Base-by-base conservation (phyloP, 1,284 basidiomycete genomes). In the Sphaerobolus stellatus region DNA sequence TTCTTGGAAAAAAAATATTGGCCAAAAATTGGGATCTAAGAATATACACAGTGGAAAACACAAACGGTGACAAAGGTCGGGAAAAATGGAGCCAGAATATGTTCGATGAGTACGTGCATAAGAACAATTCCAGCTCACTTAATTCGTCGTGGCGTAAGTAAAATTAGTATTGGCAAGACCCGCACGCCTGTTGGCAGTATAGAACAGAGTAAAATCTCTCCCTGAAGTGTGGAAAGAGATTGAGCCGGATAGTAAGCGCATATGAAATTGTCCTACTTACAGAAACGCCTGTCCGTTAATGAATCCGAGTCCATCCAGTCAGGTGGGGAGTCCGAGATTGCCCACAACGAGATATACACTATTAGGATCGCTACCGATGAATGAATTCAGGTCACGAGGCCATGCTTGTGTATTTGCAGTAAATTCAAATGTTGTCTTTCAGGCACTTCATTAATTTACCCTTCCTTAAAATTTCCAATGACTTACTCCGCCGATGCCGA, bases 111-210 rank as follows among this genome's bases (percentile, higher is more conserved):
- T n/a, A n/a, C n/a, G n/a, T n/a, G n/a, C n/a, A n/a, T n/a, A n/a
- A n/a, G n/a, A n/a, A n/a, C n/a, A n/a, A n/a, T n/a, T n/a, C n/a
- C n/a, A n/a, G n/a, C n/a, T n/a, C 4, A 11, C 56, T n/a, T n/a
- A n/a, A n/a, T 86, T 86, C 54, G 71, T 72, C 31, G 75, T 83
- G n/a, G 82, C 71, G 25, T 54, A 62, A 16, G 84, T 86, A 70
- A 74, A 80, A 2, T 70, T 57, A 3, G 82, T 84, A 36, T 71
- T 77, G 13, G 83, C 82, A 52, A 85, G 75, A n/a, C 83, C 82
- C 56, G 84, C 71, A 20, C 71, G 74, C 33, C 64, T 66, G 68
- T 81, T 81, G 44, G 74, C 68, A 28, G 80, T 82, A 62, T 88
- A 86, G 62, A 70, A 86, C 16, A 46, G 33, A 34, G 33, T 34